Percentiles rank a stretch among this genome's conserved stretches.
phyloP scores from a whole-genome alignment of 805 yeast genomes.

The Cyberlindnera maritima region DNA sequence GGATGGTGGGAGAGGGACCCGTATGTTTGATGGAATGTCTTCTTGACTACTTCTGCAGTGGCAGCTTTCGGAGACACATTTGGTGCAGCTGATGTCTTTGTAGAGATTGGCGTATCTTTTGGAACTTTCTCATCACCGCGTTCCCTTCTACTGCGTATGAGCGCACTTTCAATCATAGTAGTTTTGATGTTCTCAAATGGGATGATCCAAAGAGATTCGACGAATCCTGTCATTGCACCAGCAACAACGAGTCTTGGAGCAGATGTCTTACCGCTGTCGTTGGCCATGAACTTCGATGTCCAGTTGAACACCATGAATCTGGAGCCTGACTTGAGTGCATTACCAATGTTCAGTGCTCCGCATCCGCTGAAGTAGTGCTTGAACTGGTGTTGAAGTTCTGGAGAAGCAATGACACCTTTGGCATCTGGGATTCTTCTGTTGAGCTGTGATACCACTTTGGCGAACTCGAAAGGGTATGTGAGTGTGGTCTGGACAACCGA shows the following conservation, averaged over 20 bases:
- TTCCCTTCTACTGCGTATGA: constrained; percentile 31
- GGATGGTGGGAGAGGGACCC: constrained; percentile 26
- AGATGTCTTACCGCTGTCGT: constrained; percentile 54
- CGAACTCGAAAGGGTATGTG: constrained; percentile 70
- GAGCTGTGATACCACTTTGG: constrained; percentile 64
- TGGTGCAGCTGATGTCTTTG: constrained; percentile 10
- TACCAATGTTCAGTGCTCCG: constrained; percentile 73
- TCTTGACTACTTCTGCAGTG: constrained; percentile 7
- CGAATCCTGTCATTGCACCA: constrained; percentile 76
- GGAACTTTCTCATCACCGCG: constrained; percentile 26
- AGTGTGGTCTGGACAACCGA: constrained; percentile 60
- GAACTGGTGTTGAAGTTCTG: constrained; percentile 30
- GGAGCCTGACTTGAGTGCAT: constrained; percentile 67
- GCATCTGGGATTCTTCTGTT: constrained; percentile 42
- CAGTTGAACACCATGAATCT: constrained; percentile 74
- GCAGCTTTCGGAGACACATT: constrained; percentile 4
- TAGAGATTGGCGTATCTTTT: constrained; percentile 2
- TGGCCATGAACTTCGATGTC: constrained; percentile 65
- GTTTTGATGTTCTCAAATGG: constrained; percentile 90
- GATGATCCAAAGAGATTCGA: constrained; percentile 79
- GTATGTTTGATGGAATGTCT: constrained; percentile 31
- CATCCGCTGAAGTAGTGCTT: constrained; percentile 54
- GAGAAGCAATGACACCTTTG: constrained; percentile 14
- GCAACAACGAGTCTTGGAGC: constrained; percentile 85
- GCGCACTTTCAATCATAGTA: constrained; percentile 70